Base-by-base conservation (phyloP, 2,329 filamentous ascomycete species). In the Colletotrichum cuscutae region DNA sequence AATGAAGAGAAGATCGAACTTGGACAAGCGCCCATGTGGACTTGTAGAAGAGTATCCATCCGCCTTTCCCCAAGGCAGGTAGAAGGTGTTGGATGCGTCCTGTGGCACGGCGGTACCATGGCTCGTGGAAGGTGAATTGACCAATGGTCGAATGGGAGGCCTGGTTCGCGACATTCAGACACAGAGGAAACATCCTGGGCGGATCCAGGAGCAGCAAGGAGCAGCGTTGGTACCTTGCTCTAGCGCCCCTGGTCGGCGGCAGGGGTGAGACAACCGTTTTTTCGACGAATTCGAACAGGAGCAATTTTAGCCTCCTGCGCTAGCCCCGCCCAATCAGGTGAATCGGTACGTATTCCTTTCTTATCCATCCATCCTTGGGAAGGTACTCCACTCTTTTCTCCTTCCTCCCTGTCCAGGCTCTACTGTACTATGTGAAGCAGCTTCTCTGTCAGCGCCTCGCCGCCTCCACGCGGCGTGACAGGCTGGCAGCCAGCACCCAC, bases 201-300 rank as follows among this genome's bases (percentile, higher is more conserved):
- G 49, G 30, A 24, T 26, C 37, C 37, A 42, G 37, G 37, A 49
- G 42, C 42, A 60, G 32, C 58, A 64, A 59, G 24, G 59, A 46
- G 37, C 68, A 62, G 37, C 37, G 68, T 28, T 46, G 65, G 65
- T 70, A 63, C 69, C 69, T 68, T 64, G 65, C 69, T 26, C 49
- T 62, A 37, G 68, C 68, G 66, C 32, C 56, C 54, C 66, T 61
- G 59, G 61, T 56, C 53, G 49, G 46, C 61, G 56, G 66, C 60
- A 70, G 61, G 71, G 71, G 49, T 73, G 71, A 73, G 71, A 73
- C 66, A 70, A 71, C 66, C 61, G 61, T 65, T 73, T 62, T 72
- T 65, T 73, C 22, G 67, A 70, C 71, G 35, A 70, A 62, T 73
- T 64, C 56, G 57, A 57, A 37, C 60, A 37, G 66, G 32, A 46